phyloP scores from a whole-genome alignment of 768 basidiomycete genomes.

The Boletus reticuloceps region DNA sequence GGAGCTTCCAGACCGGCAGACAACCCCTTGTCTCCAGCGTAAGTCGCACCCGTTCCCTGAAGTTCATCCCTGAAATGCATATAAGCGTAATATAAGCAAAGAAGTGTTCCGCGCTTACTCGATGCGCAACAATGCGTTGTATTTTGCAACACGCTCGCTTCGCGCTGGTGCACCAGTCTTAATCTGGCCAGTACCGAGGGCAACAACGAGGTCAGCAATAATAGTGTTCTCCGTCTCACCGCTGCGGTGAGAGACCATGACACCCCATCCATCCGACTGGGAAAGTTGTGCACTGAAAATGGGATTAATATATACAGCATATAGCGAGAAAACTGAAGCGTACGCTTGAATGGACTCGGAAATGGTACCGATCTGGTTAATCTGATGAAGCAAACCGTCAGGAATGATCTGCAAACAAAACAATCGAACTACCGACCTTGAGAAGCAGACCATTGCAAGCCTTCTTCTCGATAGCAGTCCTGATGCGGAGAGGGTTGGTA shows the following conservation, averaged over 20 bases:
- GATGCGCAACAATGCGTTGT: constrained; percentile 87
- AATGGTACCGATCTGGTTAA: constrained; percentile 99
- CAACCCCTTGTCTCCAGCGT: constrained; percentile 76
- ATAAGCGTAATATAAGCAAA: not conserved
- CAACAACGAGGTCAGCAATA: constrained; percentile 94
- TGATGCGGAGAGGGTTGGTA: constrained; percentile 95
- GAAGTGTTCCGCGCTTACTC: constrained; percentile 52
- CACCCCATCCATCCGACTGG: constrained; percentile 96
- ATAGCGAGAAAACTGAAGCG: constrained; percentile 32
- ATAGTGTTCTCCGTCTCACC: constrained; percentile 98
- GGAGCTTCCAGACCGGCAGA: constrained; percentile 75
- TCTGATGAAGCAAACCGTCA: constrained; percentile 36
- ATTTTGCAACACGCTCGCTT: constrained; percentile 95
- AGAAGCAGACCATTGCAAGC: constrained; percentile 98
- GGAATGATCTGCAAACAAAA: not conserved
- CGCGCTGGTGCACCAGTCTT: constrained; percentile 98
- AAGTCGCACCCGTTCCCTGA: constrained; percentile 56
- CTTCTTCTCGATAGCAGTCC: constrained; percentile 99
- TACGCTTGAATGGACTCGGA: constrained; percentile 99
- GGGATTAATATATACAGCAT: not conserved
- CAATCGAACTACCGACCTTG: constrained; percentile 51
- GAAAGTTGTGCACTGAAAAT: constrained; percentile 81
- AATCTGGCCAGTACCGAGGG: constrained; percentile 90
- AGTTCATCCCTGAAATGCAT: constrained; percentile 66
- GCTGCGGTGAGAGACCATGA: constrained; percentile 99